Percentiles rank a stretch among this genome's conserved stretches.
Conservation (phyloP, 1,284 basidiomycete genomes). For the Boletellus sp. region DNA sequence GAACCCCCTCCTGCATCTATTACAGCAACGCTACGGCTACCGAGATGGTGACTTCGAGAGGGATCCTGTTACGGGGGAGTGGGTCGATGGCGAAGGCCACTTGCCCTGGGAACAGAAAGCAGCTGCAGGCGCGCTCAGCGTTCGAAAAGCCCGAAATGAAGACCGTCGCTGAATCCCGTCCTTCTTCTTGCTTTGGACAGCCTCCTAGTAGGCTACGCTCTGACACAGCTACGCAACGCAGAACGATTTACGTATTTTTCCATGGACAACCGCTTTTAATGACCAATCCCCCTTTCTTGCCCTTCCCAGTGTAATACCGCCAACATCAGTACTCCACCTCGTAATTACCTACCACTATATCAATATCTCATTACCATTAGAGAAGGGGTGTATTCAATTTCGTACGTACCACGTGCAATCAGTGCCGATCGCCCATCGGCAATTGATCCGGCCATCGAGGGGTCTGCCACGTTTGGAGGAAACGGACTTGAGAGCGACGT, state of each 20-base stretch:
- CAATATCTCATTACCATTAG: constrained; percentile 19
- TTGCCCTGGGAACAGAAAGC: constrained; percentile 59
- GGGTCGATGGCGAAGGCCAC: constrained; percentile 63
- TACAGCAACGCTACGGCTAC: constrained; percentile 72
- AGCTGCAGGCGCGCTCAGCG: constrained; percentile 36
- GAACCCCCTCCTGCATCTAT: constrained; percentile 68
- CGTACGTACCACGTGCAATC: constrained; percentile 10
- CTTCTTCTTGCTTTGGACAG: constrained; percentile 1
- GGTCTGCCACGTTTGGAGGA: constrained; percentile 5
- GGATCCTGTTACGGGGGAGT: constrained; percentile 55
- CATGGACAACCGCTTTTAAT: constrained; percentile 27
- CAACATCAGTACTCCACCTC: constrained; percentile 21
- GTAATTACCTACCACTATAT: constrained; percentile 27
- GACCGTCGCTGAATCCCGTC: constrained; percentile 27
- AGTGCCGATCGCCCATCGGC: constrained; percentile 5
- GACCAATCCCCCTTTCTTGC: constrained; percentile 4
- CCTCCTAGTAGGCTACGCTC: constrained; percentile 8
- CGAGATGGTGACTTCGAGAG: constrained; percentile 80
- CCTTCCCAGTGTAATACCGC: constrained; percentile 21
- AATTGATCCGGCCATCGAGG: constrained; percentile 22
- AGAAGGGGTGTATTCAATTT: constrained; percentile 22
- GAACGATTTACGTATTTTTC: constrained; percentile 28
- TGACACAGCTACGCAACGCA: constrained; percentile 9
- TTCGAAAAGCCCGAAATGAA: constrained; percentile 35
- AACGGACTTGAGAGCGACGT: constrained; percentile 22